These are phyloP conservation scores for Penicillium sp. DNA, from an alignment of 2,329 filamentous ascomycete genomes.

Conservation along the genomic window DNA sequence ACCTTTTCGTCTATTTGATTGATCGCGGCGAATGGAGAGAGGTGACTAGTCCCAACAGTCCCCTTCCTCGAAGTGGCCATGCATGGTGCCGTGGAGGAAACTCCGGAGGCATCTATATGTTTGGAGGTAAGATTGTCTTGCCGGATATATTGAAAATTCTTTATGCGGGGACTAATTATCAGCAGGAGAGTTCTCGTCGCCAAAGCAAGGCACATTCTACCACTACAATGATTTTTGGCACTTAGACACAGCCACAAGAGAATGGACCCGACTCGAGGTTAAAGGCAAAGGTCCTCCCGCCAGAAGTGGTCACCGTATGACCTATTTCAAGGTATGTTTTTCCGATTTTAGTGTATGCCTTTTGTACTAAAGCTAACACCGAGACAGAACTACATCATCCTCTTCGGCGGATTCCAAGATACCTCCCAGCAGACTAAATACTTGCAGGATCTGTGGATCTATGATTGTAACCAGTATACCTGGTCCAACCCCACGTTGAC, in stretches of 20 bases:
- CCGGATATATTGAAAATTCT: neutral
- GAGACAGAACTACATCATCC: conserved; percentile 74
- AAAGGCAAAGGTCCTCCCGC: conserved; percentile 74
- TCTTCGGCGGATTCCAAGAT: conserved; percentile 97
- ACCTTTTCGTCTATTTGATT: conserved; percentile 69
- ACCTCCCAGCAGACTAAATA: conserved; percentile 95
- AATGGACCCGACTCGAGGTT: conserved; percentile 87
- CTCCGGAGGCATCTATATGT: conserved; percentile 80
- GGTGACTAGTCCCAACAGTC: conserved; percentile 87
- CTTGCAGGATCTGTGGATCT: conserved; percentile 89
- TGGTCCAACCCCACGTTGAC: conserved; percentile 80
- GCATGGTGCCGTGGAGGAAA: conserved; percentile 92
- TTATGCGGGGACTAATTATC: conserved; percentile 4
- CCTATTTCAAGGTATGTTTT: conserved; percentile 70
- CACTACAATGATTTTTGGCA: conserved; percentile 99
- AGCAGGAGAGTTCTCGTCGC: conserved; percentile 81
- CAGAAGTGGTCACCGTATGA: conserved; percentile 91
- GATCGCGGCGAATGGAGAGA: conserved; percentile 87
- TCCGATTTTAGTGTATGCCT: neutral
- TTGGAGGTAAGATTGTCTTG: conserved; percentile 61
- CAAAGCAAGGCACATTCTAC: conserved; percentile 97
- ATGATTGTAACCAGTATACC: conserved; percentile 81
- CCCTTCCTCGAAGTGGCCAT: conserved; percentile 86
- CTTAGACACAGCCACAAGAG: conserved; percentile 75
- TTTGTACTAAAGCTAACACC: conserved; percentile 1